These are phyloP conservation scores for Saccharomycopsis sp. DNA, from an alignment of 805 yeast genomes.

Conservation along the genomic window DNA sequence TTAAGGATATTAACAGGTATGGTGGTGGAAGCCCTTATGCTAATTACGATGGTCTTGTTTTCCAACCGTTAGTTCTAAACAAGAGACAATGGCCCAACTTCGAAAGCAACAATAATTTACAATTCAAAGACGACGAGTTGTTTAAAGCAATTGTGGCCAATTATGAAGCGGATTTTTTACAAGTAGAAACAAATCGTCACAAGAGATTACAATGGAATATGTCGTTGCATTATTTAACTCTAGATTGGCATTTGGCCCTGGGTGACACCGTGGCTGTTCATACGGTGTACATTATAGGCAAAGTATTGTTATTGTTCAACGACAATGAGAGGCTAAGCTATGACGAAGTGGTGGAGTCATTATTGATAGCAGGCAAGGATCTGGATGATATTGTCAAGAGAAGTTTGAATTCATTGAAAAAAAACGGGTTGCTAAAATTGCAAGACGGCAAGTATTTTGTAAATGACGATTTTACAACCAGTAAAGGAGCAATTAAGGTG, in stretches of 20 bases:
- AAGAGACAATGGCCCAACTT: conserved; percentile 15
- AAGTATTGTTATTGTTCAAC: conserved; percentile 14
- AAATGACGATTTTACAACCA: not conserved
- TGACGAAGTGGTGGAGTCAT: not conserved
- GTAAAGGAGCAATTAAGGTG: not conserved
- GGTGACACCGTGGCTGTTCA: conserved; percentile 4
- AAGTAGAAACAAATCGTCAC: not conserved
- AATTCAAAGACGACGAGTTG: not conserved
- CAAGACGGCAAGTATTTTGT: not conserved
- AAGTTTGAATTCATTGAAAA: conserved; percentile 11
- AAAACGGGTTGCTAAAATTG: conserved; percentile 5
- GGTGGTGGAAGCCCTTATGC: not conserved
- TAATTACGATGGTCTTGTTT: not conserved
- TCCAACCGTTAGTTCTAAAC: conserved; percentile 7
- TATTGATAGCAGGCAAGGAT: conserved; percentile 2
- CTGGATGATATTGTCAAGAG: conserved; percentile 14
- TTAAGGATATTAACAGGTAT: not conserved
- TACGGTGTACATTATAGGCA: conserved; percentile 16
- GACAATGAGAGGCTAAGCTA: conserved; percentile 9
- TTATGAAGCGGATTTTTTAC: not conserved
- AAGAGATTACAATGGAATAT: conserved; percentile 16
- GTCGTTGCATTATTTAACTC: conserved; percentile 13
- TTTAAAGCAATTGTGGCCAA: not conserved
- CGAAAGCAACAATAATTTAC: conserved; percentile 5
- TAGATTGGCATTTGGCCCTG: conserved; percentile 7